Evolutionary conservation across 1,284 basidiomycete genomes (phyloP), one percentile per base, ranked within the genome.

Genomic region (Cystobasidiaceae sp.): DNA sequence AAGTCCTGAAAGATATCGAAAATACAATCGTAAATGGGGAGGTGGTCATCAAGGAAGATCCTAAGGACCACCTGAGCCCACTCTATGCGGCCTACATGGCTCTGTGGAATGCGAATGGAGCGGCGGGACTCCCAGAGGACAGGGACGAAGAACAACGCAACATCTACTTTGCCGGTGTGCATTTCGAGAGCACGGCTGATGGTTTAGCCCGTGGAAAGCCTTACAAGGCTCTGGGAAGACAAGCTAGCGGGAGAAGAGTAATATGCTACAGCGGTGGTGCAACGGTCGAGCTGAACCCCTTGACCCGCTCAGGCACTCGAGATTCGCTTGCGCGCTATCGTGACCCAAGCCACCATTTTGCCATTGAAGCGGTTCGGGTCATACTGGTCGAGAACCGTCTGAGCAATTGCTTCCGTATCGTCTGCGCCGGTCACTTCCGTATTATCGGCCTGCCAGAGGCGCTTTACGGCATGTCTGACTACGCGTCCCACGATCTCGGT

Each of bases 361-460:
- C 51, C 51, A 15, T 25, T 55, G 27, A 55, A 55, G 3, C 11
- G 23, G 3, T 32, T 37, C 7, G 34, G 34, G 17, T 19, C 13
- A 41, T 55, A 32, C 34, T 41, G 51, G 2, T 23, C 19, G 15
- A 55, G 15, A 4, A 55, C 51, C 39, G 27, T 33, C 3, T 55
- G 21, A 1, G 51, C 51, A 55, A 55, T 55, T 25, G 15, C 33
- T 21, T 55, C 51, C 9, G 33, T 25, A 25, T 55, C 51, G 19
- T 55, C 51, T 13, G 39, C n/a, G 7, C 7, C 28, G 34, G 43
- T 55, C 9, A 23, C 28, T 28, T 41, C 34, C 15, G 39, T 41
- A 41, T 55, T 55, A 25, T 55, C 51, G n/a, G 21, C 7, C 21
- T 25, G 39, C 51, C 33, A 55, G 43, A 55, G 51, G 15, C 51